Evolutionary conservation across 2,329 filamentous ascomycete species (phyloP), one percentile per base, ranked within the genome.

Genomic region (Pseudogymnoascus sp.): DNA sequence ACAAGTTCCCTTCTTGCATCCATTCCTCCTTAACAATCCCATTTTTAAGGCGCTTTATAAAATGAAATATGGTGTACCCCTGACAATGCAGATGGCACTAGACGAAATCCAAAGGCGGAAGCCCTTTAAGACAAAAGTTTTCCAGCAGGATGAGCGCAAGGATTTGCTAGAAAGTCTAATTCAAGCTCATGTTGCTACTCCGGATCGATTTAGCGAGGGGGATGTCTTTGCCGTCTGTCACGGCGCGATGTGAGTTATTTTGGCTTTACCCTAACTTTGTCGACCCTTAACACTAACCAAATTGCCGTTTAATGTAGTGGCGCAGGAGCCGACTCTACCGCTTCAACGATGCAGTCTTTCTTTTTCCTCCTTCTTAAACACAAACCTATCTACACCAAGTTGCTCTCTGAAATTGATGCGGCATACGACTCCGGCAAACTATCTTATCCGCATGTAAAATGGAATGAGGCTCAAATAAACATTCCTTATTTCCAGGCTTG

Each of bases 311-410:
- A 41, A 36, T 39, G 28, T 16, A 83, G 80, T 65, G 82, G 84
- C 68, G 82, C 83, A 14, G 84, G 84, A 25, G 84, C 83, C 19
- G 83, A 86, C 72, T 84, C 83, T 0, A 84, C 83, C 0, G 83
- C 83, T 9, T 82, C 80, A 6, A 82, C 80, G 0, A 83, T 83
- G 80, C 28, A 30, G 28, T 30, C 28, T 8, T 30, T 30, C 70
- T 82, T 81, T 73, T 80, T 77, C 74, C 77, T 78, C 42, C 73
- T 80, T 0, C 74, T 83, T 8, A 76, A 78, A 38, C 75, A 78
- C 22, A 72, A 74, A 1, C 70, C 67, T 0, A 75, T 82, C 9
- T 78, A 82, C 30, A 35, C 6, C 7, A 8, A 11, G 7, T 8
- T 35, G 9, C 30, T 3, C 3, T 8, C 30, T 9, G 30, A 35